Conservation (phyloP, 2,329 filamentous ascomycete genomes). For the Elsinoe arachidis region DNA sequence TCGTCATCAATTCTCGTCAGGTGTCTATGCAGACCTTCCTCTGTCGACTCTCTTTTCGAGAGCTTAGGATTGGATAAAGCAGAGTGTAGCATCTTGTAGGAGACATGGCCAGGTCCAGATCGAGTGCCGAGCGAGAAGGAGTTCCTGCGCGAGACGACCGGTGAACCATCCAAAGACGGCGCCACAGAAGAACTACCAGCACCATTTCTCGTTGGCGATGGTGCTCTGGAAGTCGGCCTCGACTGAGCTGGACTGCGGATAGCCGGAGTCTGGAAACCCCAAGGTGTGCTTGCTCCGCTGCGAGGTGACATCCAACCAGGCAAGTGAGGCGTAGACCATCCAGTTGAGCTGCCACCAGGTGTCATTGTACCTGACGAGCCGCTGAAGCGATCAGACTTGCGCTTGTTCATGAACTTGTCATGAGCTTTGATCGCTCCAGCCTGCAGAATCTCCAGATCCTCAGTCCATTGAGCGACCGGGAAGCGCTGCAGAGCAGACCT, state of each 20-base stretch:
- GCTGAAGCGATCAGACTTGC: conserved; percentile 20
- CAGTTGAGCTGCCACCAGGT: conserved; percentile 19
- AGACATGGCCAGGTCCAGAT: conserved; percentile 31
- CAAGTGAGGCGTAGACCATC: conserved; percentile 20
- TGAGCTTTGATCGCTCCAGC: conserved; percentile 51
- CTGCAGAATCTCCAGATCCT: conserved; percentile 56
- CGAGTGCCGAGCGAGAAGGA: conserved; percentile 31
- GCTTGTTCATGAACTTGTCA: conserved; percentile 34
- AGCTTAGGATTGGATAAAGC: conserved; percentile 10
- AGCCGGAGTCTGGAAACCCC: conserved; percentile 30
- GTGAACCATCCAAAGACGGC: conserved; percentile 10
- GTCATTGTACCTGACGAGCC: background rate
- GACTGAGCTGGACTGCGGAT: conserved; percentile 20
- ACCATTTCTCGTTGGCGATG: conserved; percentile 23
- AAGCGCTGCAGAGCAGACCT: conserved; percentile 57
- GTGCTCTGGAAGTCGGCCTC: conserved; percentile 24
- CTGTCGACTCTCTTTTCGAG: background rate
- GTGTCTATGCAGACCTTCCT: background rate
- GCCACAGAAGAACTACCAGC: background rate
- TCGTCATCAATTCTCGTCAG: conserved; percentile 25
- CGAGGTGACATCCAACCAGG: conserved; percentile 32
- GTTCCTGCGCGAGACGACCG: conserved; percentile 13
- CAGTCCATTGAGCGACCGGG: conserved; percentile 58
- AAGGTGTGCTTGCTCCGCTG: conserved; percentile 37
- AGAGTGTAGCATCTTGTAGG: conserved; percentile 18